Conservation (phyloP, 352 stramenopile species). For the Pythium coloratum region DNA sequence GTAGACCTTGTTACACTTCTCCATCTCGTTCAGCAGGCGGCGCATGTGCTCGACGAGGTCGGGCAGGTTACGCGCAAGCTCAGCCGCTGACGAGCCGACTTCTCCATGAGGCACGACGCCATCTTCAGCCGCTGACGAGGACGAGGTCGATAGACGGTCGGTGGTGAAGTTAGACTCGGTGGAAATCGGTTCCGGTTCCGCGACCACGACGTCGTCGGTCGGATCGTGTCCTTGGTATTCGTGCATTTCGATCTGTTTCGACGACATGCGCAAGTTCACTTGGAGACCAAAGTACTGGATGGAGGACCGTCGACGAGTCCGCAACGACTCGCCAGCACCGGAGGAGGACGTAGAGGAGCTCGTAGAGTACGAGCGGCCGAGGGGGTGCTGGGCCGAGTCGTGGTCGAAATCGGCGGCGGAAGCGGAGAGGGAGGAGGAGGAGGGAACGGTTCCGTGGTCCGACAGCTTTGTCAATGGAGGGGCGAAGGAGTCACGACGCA, state of each 20-base stretch:
- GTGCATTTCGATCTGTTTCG: conserved; percentile 28
- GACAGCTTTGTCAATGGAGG: conserved; percentile 21
- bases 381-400: conserved; percentile 9
- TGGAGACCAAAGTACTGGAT: conserved; percentile 35
- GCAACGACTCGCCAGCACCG: conserved; percentile 13
- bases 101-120: conserved; percentile 28
- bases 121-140: conserved; percentile 5
- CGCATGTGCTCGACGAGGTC: conserved; percentile 64
- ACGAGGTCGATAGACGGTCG: not conserved
- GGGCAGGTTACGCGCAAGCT: conserved; percentile 64
- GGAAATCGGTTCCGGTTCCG: conserved; percentile 17
- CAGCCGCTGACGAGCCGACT: conserved; percentile 33
- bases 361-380: conserved; percentile 15
- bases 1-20: conserved; percentile 73
- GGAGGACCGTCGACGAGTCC: conserved; percentile 27
- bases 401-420: not conserved
- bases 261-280: conserved; percentile 26
- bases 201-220: conserved; percentile 8
- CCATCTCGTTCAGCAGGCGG: conserved; percentile 62
- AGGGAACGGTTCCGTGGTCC: conserved; percentile 5
- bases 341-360: conserved; percentile 20
- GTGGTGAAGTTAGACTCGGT: not conserved
- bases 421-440: not conserved
- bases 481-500: conserved; percentile 6
- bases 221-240: conserved; percentile 28